These are phyloP conservation scores for Globisporangium cystogenes DNA, from an alignment of 352 stramenopile species.

Conservation along the genomic window DNA sequence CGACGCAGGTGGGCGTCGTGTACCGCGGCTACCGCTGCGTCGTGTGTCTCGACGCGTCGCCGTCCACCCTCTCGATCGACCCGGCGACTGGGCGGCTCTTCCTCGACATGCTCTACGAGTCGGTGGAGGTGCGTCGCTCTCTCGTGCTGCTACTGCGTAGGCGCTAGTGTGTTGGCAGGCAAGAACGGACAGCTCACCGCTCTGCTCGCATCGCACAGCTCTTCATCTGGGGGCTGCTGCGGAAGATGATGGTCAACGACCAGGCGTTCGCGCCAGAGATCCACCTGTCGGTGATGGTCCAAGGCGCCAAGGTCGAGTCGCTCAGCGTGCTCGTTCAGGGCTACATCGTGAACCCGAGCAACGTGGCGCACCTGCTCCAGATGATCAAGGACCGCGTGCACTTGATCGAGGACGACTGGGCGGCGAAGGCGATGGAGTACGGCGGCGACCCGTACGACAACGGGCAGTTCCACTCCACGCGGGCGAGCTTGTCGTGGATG, in stretches of 20 bases:
- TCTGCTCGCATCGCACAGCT: conserved; percentile 26
- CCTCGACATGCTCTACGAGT: conserved; percentile 77
- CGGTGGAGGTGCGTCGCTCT: conserved; percentile 43
- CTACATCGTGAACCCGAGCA: conserved; percentile 61
- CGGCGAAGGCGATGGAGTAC: conserved; percentile 28
- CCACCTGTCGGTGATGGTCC: conserved; percentile 76
- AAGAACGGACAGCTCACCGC: background rate
- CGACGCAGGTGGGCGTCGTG: conserved; percentile 45
- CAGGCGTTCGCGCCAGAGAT: conserved; percentile 55
- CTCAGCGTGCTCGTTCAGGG: conserved; percentile 80
- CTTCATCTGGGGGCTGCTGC: conserved; percentile 63
- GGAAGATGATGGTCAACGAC: conserved; percentile 48
- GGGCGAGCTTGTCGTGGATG: conserved; percentile 63
- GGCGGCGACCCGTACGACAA: conserved; percentile 6
- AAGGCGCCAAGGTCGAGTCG: conserved; percentile 72
- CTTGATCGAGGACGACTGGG: conserved; percentile 83
- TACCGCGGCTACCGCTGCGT: conserved; percentile 81
- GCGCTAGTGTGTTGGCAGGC: background rate
- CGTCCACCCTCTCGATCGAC: conserved; percentile 81
- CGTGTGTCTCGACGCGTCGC: conserved; percentile 79
- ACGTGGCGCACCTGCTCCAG: conserved; percentile 48
- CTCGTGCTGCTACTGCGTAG: too few species aligned
- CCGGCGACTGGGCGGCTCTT: conserved; percentile 63
- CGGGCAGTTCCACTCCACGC: conserved; percentile 17
- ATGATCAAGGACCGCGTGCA: conserved; percentile 71